Base-by-base conservation (phyloP, 805 yeast species). In the Barnettozyma siamensis region DNA sequence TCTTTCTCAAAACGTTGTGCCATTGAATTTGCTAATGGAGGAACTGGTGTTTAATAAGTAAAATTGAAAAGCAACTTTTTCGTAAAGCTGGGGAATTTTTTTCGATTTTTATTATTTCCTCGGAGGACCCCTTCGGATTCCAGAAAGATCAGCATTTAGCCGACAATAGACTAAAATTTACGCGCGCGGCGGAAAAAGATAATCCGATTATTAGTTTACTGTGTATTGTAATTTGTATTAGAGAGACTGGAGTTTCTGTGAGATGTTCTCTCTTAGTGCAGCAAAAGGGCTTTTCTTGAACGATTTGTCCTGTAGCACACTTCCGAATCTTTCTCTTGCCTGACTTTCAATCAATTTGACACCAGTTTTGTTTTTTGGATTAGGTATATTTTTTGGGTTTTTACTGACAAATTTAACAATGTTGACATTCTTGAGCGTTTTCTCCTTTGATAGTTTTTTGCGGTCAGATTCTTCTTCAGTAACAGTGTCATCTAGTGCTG, bases 201-300 rank as follows among this genome's bases (percentile, higher is more conserved):
- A n/a, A n/a, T n/a, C n/a, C n/a, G n/a, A n/a, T n/a, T n/a, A n/a
- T n/a, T n/a, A n/a, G n/a, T n/a, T n/a, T n/a, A n/a, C n/a, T n/a
- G n/a, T n/a, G n/a, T n/a, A n/a, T n/a, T n/a, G n/a, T n/a, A n/a
- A 21, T 21, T 31, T 8, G 17, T 15, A 7, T 23, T 15, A 35
- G 12, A 27, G 12, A 27, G 18, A 38, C 16, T 50, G 33, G 13
- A 48, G 31, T 42, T 56, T 50, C 27, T 43, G 45, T 3, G 46
- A 38, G 31, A 77, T 76, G n/a, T 81, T 80, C 38, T 72, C 74
- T 55, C 73, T 79, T 49, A 86, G 66, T 3, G 88, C 75, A 31
- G 69, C 70, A 55, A 85, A 84, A 2, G 89, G 87, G 28, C 76
- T 72, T 40, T 65, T 59, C 60, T 78, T 72, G 50, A 80, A 83